These are phyloP conservation scores for Umbelopsis ramanniana DNA, from an alignment of 192 early-diverging fungal genomes.

Conservation along the genomic window DNA sequence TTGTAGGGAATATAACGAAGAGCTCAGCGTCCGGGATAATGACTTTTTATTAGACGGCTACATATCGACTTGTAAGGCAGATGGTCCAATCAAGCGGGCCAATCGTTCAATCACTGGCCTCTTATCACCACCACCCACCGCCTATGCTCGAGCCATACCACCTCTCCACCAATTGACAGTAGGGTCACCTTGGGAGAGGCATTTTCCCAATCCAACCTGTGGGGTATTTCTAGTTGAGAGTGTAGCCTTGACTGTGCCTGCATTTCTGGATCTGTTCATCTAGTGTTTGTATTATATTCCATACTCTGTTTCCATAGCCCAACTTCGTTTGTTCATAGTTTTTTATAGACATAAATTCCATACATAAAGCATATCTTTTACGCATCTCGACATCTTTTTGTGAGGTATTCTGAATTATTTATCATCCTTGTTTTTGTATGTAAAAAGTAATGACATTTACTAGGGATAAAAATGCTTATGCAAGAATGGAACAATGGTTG, in stretches of 20 bases:
- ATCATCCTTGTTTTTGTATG: no score
- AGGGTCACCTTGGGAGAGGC: neutral
- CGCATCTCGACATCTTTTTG: no score
- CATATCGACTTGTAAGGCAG: constrained; percentile 1
- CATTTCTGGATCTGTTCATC: constrained; percentile 32
- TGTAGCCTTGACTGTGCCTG: constrained; percentile 26
- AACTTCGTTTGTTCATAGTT: no score
- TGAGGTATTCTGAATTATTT: no score
- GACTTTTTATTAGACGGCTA: constrained; percentile 7
- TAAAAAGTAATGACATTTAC: no score
- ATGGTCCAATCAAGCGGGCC: neutral
- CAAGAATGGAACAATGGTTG: no score
- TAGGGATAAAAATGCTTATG: no score
- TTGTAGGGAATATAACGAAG: constrained; percentile 17
- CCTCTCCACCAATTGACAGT: neutral
- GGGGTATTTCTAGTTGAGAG: constrained; percentile 35
- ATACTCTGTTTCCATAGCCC: neutral
- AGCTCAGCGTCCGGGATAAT: neutral
- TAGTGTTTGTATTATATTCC: constrained; percentile 20
- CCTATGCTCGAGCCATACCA: constrained; percentile 4
- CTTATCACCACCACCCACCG: constrained; percentile 13
- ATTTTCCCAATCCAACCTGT: constrained; percentile 30
- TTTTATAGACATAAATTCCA: neutral
- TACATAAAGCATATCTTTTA: no score
- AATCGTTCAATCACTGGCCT: neutral